These are phyloP conservation scores for Aureobasidium sp. DNA, from an alignment of 2,329 filamentous ascomycete species.

Conservation along the genomic window DNA sequence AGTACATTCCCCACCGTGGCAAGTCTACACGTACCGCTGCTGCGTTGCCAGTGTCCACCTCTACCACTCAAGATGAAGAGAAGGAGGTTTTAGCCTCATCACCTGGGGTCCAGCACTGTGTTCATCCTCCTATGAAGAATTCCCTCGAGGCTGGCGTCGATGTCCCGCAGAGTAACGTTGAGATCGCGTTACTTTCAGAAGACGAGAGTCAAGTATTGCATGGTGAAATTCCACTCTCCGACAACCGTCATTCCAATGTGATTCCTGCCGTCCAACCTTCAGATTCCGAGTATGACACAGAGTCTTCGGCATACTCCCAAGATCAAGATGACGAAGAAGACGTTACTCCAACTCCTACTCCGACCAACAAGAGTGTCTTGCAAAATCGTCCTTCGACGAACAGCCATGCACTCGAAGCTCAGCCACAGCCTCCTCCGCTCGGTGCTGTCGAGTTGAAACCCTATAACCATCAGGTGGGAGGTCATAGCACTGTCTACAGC, in stretches of 20 bases:
- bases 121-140: background rate
- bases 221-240: constrained; percentile 44
- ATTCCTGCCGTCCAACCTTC: constrained; percentile 16
- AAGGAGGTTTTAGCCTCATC: constrained; percentile 6
- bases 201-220: constrained; percentile 53
- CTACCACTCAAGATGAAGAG: constrained; percentile 3
- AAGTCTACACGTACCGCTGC: background rate
- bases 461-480: constrained; percentile 94
- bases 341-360: constrained; percentile 39
- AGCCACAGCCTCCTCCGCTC: constrained; percentile 48
- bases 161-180: constrained; percentile 40
- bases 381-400: background rate
- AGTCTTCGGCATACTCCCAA: constrained; percentile 30
- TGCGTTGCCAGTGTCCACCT: background rate
- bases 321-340: constrained; percentile 42
- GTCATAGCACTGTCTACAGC: constrained; percentile 91
- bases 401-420: constrained; percentile 12
- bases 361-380: constrained; percentile 19
- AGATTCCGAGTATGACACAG: constrained; percentile 35
- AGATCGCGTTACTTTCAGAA: constrained; percentile 54
- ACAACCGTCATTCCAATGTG: constrained; percentile 24
- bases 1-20: constrained; percentile 67
- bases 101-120: background rate
- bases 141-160: constrained; percentile 8
- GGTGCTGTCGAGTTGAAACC: constrained; percentile 94